These are phyloP conservation scores for Chloris gayana DNA, from an alignment of 176 grass and related monocot genomes.

Conservation along the genomic window DNA sequence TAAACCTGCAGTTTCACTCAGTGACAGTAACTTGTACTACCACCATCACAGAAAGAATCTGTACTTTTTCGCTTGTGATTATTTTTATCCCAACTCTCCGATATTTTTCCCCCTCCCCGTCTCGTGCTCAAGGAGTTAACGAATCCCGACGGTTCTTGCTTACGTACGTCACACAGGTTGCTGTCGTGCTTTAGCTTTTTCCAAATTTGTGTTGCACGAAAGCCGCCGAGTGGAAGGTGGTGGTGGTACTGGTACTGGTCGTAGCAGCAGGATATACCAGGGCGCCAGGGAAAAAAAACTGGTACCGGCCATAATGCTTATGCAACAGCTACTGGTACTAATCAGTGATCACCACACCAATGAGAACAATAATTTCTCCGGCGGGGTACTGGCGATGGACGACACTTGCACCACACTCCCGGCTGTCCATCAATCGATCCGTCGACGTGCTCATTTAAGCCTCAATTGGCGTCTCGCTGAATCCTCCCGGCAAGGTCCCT, in stretches of 20 bases:
- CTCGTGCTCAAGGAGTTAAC: not conserved
- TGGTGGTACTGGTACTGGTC: not conserved
- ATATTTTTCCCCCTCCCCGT: not conserved
- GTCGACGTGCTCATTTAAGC: not conserved
- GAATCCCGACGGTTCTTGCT: conserved; percentile 11
- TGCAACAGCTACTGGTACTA: not conserved
- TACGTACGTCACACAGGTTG: conserved; percentile 35
- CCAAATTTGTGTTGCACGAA: conserved; percentile 44
- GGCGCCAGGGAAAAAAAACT: too few species aligned
- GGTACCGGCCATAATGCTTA: not conserved
- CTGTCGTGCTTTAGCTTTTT: conserved; percentile 47
- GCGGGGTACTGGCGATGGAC: not conserved
- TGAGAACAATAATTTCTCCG: not conserved
- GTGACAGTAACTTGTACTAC: not conserved
- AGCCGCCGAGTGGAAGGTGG: not conserved
- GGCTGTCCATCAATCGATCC: not conserved
- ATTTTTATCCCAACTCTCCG: not conserved
- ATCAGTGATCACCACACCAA: not conserved
- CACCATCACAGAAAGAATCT: conserved; percentile 10
- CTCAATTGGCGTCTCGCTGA: conserved; percentile 13
- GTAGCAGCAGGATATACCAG: too few species aligned
- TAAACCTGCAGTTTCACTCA: conserved; percentile 13
- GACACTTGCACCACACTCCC: conserved; percentile 14
- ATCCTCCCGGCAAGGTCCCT: conserved; percentile 34
- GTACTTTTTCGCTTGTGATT: not conserved